These are phyloP conservation scores for Cenococcum geophilum DNA, from an alignment of 495 filamentous ascomycete species.

Conservation along the genomic window DNA sequence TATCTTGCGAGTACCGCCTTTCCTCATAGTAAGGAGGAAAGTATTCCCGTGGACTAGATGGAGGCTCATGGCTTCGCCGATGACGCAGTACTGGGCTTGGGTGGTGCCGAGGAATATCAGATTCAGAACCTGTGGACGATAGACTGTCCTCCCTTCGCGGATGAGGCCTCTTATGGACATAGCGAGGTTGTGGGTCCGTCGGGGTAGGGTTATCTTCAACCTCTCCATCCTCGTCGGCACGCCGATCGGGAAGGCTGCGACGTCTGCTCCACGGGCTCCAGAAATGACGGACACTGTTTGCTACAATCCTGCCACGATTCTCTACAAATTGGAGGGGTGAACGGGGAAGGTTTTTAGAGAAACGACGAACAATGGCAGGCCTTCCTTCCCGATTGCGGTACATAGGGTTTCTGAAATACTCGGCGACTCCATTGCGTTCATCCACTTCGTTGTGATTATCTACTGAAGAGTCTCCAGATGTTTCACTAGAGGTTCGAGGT, in stretches of 20 bases:
- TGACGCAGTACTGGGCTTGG: slow-evolving; percentile 29
- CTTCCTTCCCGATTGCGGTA: slow-evolving; percentile 34
- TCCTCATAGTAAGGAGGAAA: slow-evolving; percentile 26
- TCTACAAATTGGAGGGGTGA: slow-evolving; percentile 28
- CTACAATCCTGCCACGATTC: slow-evolving; percentile 33
- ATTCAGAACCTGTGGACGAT: slow-evolving; percentile 21
- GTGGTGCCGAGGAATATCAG: slow-evolving; percentile 13
- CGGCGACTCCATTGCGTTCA: slow-evolving; percentile 33
- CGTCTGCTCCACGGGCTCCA: slow-evolving; percentile 21
- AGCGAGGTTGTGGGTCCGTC: slow-evolving; percentile 5
- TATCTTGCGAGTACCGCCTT: slow-evolving; percentile 20
- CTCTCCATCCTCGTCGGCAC: slow-evolving; percentile 18
- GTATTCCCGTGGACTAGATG: slow-evolving; percentile 33
- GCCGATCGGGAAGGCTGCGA: slow-evolving; percentile 11
- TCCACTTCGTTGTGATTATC: slow-evolving; percentile 34
- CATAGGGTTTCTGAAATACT: slow-evolving; percentile 40
- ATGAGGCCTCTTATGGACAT: slow-evolving; percentile 21
- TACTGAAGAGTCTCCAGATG: slow-evolving; percentile 31
- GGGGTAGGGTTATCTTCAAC: slow-evolving; percentile 22
- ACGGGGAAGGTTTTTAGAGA: slow-evolving; percentile 21
- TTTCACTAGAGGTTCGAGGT: slow-evolving; percentile 25
- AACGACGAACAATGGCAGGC: slow-evolving; percentile 33
- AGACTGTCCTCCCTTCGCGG: slow-evolving; percentile 19
- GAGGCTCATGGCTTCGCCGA: slow-evolving; percentile 34
- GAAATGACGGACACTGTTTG: slow-evolving; percentile 31